These are phyloP conservation scores for Vigna nakashimae DNA, from an alignment of 306 rosid genomes.

Conservation along the genomic window DNA sequence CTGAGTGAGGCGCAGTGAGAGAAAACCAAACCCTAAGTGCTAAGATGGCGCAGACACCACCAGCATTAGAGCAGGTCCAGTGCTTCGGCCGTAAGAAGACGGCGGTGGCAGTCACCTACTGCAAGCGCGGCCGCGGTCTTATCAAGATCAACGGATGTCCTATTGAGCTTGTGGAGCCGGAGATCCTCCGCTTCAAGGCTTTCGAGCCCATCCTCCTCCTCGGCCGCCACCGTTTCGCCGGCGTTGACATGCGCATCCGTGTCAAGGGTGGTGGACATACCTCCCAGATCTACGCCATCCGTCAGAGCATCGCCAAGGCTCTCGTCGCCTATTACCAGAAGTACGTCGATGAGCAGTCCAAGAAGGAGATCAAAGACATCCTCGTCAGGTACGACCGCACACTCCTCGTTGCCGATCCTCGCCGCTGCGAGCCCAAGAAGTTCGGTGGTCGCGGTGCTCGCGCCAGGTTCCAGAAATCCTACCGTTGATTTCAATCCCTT, in stretches of 20 bases:
- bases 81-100: slow-evolving; percentile 92
- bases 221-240: slow-evolving; percentile 73
- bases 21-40: not conserved
- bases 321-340: slow-evolving; percentile 82
- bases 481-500: slow-evolving; percentile 58
- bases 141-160: slow-evolving; percentile 88
- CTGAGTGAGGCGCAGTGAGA: not conserved
- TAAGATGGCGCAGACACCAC: slow-evolving; percentile 16
- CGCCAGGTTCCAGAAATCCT: slow-evolving; percentile 88
- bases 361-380: slow-evolving; percentile 92
- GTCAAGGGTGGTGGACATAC: slow-evolving; percentile 89
- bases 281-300: slow-evolving; percentile 83
- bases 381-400: slow-evolving; percentile 76
- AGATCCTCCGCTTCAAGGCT: slow-evolving; percentile 91
- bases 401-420: slow-evolving; percentile 80
- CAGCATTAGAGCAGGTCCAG: slow-evolving; percentile 63
- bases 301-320: slow-evolving; percentile 89
- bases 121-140: slow-evolving; percentile 79
- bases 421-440: slow-evolving; percentile 93
- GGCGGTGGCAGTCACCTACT: slow-evolving; percentile 85
- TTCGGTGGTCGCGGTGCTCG: slow-evolving; percentile 94
- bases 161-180: slow-evolving; percentile 77
- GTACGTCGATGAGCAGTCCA: slow-evolving; percentile 83
- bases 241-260: slow-evolving; percentile 78
- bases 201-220: slow-evolving; percentile 78